Base-by-base conservation (phyloP, 1,139 yeast genomes). In the Zygoascus meyerae region DNA sequence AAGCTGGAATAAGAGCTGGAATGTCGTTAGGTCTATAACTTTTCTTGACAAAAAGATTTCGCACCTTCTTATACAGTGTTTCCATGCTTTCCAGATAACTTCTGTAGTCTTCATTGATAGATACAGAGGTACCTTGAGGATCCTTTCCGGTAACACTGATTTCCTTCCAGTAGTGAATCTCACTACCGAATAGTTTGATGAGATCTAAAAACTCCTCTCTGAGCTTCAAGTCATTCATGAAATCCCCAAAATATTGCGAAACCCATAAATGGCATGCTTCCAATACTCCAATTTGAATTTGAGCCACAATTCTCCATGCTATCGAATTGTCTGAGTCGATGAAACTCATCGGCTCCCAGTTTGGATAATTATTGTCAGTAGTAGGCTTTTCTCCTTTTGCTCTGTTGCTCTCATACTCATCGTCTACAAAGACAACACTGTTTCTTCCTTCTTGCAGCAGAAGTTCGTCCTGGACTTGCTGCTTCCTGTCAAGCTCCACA, bases 261-360 rank as follows among this genome's bases (percentile, higher is more conserved):
- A 87, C 78, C 66, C 95, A 74, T 35, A 83, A 76, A 44, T 81
- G 77, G 49, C 87, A 70, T 1, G 89, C 86, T 60, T 86, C 95
- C 52, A 89, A 70, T 38, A 89, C 80, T 44, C 95, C 95, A 46
- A 84, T 75, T 60, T 89, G 95, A 47, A 89, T 85, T 61, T 83
- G 75, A 55, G 81, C 75, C 62, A 80, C 71, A 68, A 75, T 70
- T 59, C 78, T 70, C 84, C 78, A 74, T 48, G 77, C 78, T 18
- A 71, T 54, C 2, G 64, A 61, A 3, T 64, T 62, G 18, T 64
- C 47, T 6, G 66, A 56, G 11, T 61, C 54, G 2, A 59, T 50
- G 41, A 68, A 71, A 51, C 63, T 56, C 14, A 49, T 55, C 1
- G 64, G 56, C 35, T 55, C 62, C 65, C 65, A 60, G 52, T 72